Conservation (phyloP, 306 rosid species). For the Dalbergia oliveri region DNA sequence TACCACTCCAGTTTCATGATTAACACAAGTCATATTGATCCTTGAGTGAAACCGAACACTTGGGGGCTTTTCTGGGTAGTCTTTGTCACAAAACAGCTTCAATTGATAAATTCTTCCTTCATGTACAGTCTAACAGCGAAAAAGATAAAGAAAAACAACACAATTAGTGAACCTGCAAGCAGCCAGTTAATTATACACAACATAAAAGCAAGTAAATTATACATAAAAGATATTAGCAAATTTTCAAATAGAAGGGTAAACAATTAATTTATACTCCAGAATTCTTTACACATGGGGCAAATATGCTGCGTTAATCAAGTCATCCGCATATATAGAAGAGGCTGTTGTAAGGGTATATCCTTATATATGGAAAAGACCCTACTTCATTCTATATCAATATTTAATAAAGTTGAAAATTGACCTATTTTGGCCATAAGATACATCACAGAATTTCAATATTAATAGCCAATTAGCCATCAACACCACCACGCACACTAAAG, state of each 20-base stretch:
- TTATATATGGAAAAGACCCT: not conserved
- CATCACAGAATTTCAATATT: not conserved
- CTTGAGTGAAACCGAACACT: conserved; percentile 98
- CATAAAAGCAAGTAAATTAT: not conserved
- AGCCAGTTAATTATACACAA: conserved; percentile 30
- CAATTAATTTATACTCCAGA: conserved; percentile 7
- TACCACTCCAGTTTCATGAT: conserved; percentile 99
- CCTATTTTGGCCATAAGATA: conserved; percentile 11
- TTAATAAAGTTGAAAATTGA: not conserved
- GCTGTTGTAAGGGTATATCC: not conserved
- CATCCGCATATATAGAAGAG: not conserved
- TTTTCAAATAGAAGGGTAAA: not conserved
- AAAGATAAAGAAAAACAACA: conserved; percentile 14
- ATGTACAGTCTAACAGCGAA: conserved; percentile 80
- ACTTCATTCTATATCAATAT: not conserved
- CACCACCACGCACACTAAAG: not conserved
- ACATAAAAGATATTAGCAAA: not conserved
- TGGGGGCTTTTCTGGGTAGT: conserved; percentile 99
- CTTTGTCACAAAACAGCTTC: conserved; percentile 98
- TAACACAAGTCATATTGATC: conserved; percentile 95
- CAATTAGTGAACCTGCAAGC: conserved; percentile 39
- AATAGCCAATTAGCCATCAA: not conserved
- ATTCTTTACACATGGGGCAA: not conserved
- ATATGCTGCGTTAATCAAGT: conserved; percentile 7
- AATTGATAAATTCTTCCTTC: conserved; percentile 98